Conservation (phyloP, 139 green algal genomes). For the Coccomyxa sp. region DNA sequence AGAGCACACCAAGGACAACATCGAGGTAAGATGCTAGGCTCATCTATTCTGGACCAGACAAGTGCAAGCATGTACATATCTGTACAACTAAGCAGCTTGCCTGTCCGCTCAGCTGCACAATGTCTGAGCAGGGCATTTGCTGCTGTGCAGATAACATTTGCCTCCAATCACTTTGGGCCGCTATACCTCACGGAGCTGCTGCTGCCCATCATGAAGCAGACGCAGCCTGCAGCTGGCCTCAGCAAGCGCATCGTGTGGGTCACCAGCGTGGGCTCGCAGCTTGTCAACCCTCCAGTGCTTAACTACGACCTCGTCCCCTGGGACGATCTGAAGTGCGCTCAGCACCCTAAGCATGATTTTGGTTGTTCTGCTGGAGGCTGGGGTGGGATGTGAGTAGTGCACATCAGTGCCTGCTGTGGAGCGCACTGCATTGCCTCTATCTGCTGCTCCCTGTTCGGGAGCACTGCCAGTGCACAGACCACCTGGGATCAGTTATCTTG, state of each 20-base stretch:
- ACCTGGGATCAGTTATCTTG: no score
- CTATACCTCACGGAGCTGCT: constrained; percentile 31
- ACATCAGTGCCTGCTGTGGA: no score
- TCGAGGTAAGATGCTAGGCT: constrained; percentile 20
- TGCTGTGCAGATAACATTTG: constrained; percentile 26
- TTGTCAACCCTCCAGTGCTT: constrained; percentile 32
- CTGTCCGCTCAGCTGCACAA: no score
- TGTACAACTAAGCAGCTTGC: not conserved
- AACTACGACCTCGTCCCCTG: constrained; percentile 29
- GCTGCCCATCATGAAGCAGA: constrained; percentile 26
- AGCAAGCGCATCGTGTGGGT: constrained; percentile 31
- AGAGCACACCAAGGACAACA: constrained; percentile 28
- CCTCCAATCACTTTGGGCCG: constrained; percentile 29
- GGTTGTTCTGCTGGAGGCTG: no score
- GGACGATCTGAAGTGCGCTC: constrained; percentile 34
- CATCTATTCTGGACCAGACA: not conserved
- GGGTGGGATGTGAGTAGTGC: no score
- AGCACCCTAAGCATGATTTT: not conserved
- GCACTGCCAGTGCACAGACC: no score
- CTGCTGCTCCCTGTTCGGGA: no score
- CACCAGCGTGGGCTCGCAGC: constrained; percentile 27
- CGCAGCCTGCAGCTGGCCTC: constrained; percentile 8
- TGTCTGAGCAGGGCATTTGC: not conserved
- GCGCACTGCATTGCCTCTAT: no score
- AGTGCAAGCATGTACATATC: not conserved